A percentile compares a stretch with the other conserved stretches of the same genome.
Evolutionary conservation across 306 rosid genomes (phyloP).

Genomic region (Vigna radiata): DNA sequence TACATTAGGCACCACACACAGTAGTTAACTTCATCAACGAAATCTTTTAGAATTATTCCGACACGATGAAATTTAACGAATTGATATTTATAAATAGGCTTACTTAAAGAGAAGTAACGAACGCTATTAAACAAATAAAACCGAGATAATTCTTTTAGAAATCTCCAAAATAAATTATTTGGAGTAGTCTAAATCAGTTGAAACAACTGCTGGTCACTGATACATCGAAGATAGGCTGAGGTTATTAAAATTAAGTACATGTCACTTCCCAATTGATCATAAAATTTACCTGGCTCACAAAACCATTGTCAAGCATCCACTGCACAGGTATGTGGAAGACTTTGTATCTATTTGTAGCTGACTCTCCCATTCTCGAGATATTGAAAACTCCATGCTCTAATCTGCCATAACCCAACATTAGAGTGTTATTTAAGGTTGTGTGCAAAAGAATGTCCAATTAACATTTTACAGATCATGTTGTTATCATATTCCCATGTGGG

Average conservation of each 20-base stretch:
- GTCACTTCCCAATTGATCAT: conserved; percentile 6
- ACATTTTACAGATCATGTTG: neutral
- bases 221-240: conserved; percentile 5
- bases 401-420: conserved; percentile 51
- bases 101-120: neutral
- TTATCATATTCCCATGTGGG: conserved; percentile 21
- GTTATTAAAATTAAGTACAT: conserved; percentile 9
- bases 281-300: conserved; percentile 72
- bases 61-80: conserved; percentile 8
- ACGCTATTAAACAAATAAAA: conserved; percentile 8
- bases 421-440: neutral
- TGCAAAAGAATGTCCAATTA: neutral
- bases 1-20: neutral
- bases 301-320: conserved; percentile 90
- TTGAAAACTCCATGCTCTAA: conserved; percentile 87
- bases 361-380: conserved; percentile 82
- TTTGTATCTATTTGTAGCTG: conserved; percentile 80
- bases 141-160: neutral
- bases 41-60: conserved; percentile 6
- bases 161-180: conserved; percentile 10
- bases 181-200: conserved; percentile 15
- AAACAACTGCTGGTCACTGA: conserved; percentile 16
- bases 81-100: neutral
- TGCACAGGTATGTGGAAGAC: conserved; percentile 76
- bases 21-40: neutral